Evolutionary conservation across 192 early-diverging fungal genomes (phyloP).

Genomic region (Backusella westeae): DNA sequence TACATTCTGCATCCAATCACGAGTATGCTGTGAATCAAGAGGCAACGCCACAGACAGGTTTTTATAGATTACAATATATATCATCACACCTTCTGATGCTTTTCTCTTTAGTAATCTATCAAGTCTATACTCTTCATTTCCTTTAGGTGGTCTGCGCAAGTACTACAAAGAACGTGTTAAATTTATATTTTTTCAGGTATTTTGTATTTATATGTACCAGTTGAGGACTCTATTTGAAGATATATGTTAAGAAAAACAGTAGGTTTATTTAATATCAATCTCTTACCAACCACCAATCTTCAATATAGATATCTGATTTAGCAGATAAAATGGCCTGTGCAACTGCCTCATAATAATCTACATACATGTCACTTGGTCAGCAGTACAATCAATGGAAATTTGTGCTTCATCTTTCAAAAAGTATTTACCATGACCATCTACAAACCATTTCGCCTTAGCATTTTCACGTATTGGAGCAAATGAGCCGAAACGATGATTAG

Average conservation of each 20-base stretch:
- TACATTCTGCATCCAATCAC: conserved; percentile 63
- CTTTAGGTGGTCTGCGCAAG: conserved; percentile 67
- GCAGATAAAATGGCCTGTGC: conserved; percentile 74
- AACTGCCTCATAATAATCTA: conserved; percentile 74
- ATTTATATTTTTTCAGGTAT: neutral
- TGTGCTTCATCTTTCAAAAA: neutral
- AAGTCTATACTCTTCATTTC: conserved; percentile 75
- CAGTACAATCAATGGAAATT: neutral
- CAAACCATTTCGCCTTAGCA: conserved; percentile 73
- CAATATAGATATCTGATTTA: conserved; percentile 71
- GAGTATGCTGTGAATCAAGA: conserved; percentile 70
- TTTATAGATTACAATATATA: conserved; percentile 85
- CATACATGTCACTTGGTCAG: neutral
- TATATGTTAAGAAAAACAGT: neutral
- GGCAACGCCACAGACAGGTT: conserved; percentile 73
- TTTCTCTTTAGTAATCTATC: conserved; percentile 76
- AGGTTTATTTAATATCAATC: neutral
- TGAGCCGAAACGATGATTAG: conserved; percentile 64
- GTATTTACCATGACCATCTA: conserved; percentile 72
- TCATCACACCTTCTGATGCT: conserved; percentile 79
- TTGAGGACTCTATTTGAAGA: conserved; percentile 13
- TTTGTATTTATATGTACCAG: neutral
- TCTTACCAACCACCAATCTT: conserved; percentile 82
- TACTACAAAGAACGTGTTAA: conserved; percentile 39
- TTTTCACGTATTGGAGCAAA: conserved; percentile 73